These are phyloP conservation scores for Berberis vulgaris DNA, from an alignment of 164 flowering plant species.

Conservation along the genomic window DNA sequence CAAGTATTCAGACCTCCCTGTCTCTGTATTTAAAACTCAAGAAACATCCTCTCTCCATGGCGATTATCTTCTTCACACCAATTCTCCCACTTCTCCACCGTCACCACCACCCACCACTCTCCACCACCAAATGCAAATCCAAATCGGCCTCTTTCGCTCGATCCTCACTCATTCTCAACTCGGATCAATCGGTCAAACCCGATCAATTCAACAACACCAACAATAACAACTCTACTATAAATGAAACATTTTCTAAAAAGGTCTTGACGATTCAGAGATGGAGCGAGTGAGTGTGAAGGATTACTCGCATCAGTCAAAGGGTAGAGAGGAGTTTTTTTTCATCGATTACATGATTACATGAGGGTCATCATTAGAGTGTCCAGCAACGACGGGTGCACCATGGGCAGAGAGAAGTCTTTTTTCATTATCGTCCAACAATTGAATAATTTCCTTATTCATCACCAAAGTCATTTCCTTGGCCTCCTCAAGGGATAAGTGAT, in stretches of 20 bases:
- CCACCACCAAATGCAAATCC: not conserved
- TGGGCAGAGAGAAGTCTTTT: no score
- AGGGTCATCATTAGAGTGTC: no score
- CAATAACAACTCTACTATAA: not conserved
- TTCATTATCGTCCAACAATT: no score
- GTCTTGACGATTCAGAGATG: conserved; percentile 9
- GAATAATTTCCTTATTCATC: no score
- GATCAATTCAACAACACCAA: not conserved
- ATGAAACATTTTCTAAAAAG: not conserved
- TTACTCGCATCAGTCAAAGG: conserved; percentile 29
- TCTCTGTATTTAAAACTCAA: no score
- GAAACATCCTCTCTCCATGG: no score
- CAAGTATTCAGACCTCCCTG: no score
- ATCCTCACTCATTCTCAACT: not conserved
- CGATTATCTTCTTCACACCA: not conserved
- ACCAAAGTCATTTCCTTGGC: no score
- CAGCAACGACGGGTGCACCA: no score
- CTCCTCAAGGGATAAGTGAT: no score
- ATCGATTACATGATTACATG: no score
- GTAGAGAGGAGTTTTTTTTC: not conserved
- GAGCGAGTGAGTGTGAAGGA: conserved; percentile 27
- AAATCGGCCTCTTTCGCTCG: not conserved
- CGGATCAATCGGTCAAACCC: not conserved
- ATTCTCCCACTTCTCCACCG: not conserved
- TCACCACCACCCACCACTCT: not conserved